Base-by-base conservation (phyloP, 257 asterid genomes). In the Phtheirospermum japonicum region DNA sequence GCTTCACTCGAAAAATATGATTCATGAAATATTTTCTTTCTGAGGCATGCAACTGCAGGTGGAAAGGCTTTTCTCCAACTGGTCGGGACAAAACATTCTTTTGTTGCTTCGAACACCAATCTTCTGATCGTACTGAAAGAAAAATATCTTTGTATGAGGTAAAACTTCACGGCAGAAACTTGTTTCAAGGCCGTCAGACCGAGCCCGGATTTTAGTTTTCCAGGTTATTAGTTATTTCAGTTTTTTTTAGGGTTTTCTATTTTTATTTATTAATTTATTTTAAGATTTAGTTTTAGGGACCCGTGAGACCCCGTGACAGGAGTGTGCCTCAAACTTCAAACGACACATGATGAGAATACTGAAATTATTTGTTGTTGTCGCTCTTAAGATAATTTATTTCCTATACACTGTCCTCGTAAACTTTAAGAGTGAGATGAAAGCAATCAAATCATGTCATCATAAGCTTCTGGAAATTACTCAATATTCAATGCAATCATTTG, bases 91-190 rank as follows among this genome's bases (percentile, higher is more conserved):
- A 33, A 50, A 67, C 32, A 70, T 65, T 59, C 61, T 72, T 80
- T 51, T 37, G 59, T 57, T 68, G 82, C 70, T 40, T 63, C 58
- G 53, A 51, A 45, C 67, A 67, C 68, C 34, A 73, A 59, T 57
- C 77, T 30, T 64, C 75, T 23, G 79, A 73, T 63, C 59, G 70
- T 54, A 63, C 81, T 78, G 69, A 45, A 58, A 68, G 71, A 73
- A 40, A 67, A 75, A 36, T 11, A 26, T 4, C n/a, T n/a, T n/a
- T n/a, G n/a, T n/a, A n/a, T n/a, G n/a, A n/a, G n/a, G n/a, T n/a
- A n/a, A n/a, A n/a, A n/a, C n/a, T n/a, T n/a, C n/a, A n/a, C n/a
- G n/a, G n/a, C n/a, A n/a, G n/a, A n/a, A n/a, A n/a, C n/a, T n/a
- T n/a, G n/a, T n/a, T n/a, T 5, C 49, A 57, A 64, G n/a, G n/a